A percentile compares a stretch with the other conserved stretches of the same genome.
Conservation (phyloP, 2,329 filamentous ascomycete species). For the Albophoma yamanashiensis region DNA sequence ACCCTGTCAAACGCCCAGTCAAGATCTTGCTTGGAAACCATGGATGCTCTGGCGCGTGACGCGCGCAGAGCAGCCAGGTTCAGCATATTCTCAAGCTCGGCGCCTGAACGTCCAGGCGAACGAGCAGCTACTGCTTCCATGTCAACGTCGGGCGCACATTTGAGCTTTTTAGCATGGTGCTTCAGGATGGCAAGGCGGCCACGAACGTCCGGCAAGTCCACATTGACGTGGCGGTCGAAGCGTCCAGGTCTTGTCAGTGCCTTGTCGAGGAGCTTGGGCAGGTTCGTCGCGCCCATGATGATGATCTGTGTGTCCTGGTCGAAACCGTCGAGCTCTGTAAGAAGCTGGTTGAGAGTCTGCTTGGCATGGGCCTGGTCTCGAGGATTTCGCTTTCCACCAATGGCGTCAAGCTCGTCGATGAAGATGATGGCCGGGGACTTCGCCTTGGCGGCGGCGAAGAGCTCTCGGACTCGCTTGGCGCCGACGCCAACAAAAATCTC, state of each 20-base stretch:
- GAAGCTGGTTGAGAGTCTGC: conserved; percentile 92
- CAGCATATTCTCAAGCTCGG: conserved; percentile 91
- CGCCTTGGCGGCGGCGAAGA: conserved; percentile 71
- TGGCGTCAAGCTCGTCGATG: conserved; percentile 88
- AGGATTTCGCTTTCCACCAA: conserved; percentile 87
- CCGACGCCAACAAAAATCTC: conserved; percentile 97
- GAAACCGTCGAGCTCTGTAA: conserved; percentile 95
- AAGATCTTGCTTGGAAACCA: conserved; percentile 70
- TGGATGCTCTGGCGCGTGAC: conserved; percentile 70
- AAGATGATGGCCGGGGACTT: conserved; percentile 93
- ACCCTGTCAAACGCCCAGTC: conserved; percentile 99
- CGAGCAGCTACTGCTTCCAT: conserved; percentile 74
- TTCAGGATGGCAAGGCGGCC: conserved; percentile 87
- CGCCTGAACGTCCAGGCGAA: conserved; percentile 86
- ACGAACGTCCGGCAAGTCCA: conserved; percentile 83
- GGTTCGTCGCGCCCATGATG: conserved; percentile 92
- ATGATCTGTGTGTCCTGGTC: conserved; percentile 91
- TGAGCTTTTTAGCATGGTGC: conserved; percentile 89
- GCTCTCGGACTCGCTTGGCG: conserved; percentile 88
- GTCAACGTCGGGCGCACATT: conserved; percentile 70
- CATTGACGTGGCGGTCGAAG: conserved; percentile 86
- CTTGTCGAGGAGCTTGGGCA: conserved; percentile 88
- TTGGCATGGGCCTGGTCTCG: conserved; percentile 91
- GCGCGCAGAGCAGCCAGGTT: conserved; percentile 93
- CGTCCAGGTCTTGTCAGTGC: conserved; percentile 87